These are phyloP conservation scores for Cynara cardunculus DNA, from an alignment of 129 eudicot species.

Conservation along the genomic window DNA sequence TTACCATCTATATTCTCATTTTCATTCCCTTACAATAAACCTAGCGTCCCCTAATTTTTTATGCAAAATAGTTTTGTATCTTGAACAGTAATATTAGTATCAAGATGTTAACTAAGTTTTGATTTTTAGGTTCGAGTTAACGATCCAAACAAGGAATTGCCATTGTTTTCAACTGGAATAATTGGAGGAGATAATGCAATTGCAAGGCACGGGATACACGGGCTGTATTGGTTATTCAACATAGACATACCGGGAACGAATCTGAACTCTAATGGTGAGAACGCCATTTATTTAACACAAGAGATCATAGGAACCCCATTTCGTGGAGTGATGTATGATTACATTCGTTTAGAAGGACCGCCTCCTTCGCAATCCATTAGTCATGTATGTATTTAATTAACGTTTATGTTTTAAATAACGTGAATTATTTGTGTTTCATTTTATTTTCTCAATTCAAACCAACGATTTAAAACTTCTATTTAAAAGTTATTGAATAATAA, in stretches of 20 bases:
- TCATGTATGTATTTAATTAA: neutral
- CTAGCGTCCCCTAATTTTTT: neutral
- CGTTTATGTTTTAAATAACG: neutral
- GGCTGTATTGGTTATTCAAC: slow-evolving; percentile 49
- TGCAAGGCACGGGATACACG: slow-evolving; percentile 75
- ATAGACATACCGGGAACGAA: slow-evolving; percentile 31
- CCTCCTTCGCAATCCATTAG: neutral
- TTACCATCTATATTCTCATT: too few relatives aligned
- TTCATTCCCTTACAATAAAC: neutral
- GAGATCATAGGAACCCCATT: slow-evolving; percentile 27
- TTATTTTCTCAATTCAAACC: neutral
- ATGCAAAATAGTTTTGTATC: neutral
- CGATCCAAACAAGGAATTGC: slow-evolving; percentile 28
- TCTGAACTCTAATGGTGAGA: slow-evolving; percentile 14
- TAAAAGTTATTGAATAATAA: too few relatives aligned
- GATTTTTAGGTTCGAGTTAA: slow-evolving; percentile 48
- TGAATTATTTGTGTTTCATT: neutral
- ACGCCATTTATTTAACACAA: slow-evolving; percentile 48
- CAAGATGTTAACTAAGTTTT: neutral
- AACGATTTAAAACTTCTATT: neutral
- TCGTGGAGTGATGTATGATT: slow-evolving; percentile 56
- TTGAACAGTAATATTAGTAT: neutral
- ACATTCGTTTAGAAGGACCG: slow-evolving; percentile 60
- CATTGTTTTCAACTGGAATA: slow-evolving; percentile 47
- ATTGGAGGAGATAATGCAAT: slow-evolving; percentile 75